Evolutionary conservation across 148 eudicot species (phyloP).

Genomic region (Silene uniflora): DNA sequence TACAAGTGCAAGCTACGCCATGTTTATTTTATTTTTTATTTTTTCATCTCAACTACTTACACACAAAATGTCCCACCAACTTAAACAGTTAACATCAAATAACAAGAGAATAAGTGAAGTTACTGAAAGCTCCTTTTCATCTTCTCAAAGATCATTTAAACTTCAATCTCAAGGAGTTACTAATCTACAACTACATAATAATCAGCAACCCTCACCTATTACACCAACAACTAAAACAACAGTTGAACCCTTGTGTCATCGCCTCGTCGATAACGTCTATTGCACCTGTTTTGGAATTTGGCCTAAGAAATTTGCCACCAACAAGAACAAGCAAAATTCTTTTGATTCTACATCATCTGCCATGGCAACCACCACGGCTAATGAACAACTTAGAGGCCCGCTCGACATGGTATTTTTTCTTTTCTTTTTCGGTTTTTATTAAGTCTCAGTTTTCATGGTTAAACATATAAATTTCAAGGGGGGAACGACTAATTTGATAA

Average conservation of each 20-base stretch:
- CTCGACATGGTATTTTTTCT: no score
- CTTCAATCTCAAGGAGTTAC: not conserved
- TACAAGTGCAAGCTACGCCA: slow-evolving; percentile 34
- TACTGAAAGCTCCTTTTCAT: slow-evolving; percentile 25
- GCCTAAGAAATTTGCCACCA: not conserved
- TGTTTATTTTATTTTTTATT: not conserved
- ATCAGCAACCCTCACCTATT: not conserved
- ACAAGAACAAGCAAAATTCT: not conserved
- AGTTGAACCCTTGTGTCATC: not conserved
- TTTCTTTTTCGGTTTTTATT: no score
- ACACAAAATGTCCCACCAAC: slow-evolving; percentile 23
- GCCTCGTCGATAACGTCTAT: not conserved
- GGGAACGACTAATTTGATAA: no score
- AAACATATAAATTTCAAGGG: no score
- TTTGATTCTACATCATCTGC: not conserved
- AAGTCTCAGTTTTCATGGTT: no score
- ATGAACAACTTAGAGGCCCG: not conserved
- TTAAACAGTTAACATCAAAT: slow-evolving; percentile 11
- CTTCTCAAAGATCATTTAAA: slow-evolving; percentile 9
- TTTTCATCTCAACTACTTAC: not conserved
- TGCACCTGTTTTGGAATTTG: not conserved
- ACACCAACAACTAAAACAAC: not conserved
- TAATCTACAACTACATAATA: not conserved
- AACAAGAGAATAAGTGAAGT: not conserved
- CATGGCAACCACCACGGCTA: slow-evolving; percentile 11